These are phyloP conservation scores for Tanozyma kutaoensis DNA, from an alignment of 805 yeast genomes.

Conservation along the genomic window DNA sequence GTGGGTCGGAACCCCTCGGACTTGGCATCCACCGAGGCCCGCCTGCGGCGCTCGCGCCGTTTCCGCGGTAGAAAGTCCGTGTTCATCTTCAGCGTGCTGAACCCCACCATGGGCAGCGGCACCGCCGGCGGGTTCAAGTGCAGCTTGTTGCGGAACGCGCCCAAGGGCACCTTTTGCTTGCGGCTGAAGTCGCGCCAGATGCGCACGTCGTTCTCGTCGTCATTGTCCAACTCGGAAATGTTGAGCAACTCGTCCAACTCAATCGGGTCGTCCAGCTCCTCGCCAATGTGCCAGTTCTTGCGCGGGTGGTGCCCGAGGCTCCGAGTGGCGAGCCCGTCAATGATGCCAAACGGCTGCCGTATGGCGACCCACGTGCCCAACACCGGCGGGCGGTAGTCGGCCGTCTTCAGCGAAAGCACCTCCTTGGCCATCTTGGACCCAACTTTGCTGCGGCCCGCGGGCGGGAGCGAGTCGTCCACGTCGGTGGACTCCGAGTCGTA, in stretches of 20 bases:
- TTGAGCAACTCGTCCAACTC: constrained; percentile 73
- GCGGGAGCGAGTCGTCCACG: constrained; percentile 77
- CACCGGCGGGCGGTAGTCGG: constrained; percentile 81
- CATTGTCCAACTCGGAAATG: constrained; percentile 75
- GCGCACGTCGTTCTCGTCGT: constrained; percentile 41
- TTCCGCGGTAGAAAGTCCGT: constrained; percentile 14
- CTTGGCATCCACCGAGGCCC: constrained; percentile 65
- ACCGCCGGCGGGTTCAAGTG: constrained; percentile 13
- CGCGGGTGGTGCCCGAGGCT: constrained; percentile 34
- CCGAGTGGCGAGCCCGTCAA: constrained; percentile 87
- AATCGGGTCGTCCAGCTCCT: constrained; percentile 7
- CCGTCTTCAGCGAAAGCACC: constrained; percentile 75
- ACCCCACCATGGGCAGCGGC: constrained; percentile 13
- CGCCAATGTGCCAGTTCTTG: constrained; percentile 2
- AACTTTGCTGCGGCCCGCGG: constrained; percentile 35
- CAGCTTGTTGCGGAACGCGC: constrained; percentile 78
- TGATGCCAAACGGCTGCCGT: constrained; percentile 80
- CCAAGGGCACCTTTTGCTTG: constrained; percentile 50
- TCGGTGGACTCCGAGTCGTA: constrained; percentile 79
- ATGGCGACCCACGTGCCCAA: constrained; percentile 87
- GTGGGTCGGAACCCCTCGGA: constrained; percentile 67
- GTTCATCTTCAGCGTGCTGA: constrained; percentile 13
- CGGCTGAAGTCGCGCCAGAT: constrained; percentile 33
- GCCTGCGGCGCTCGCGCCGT: constrained; percentile 25
- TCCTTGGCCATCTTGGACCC: constrained; percentile 87